Evolutionary conservation across 163 green algal genomes (phyloP), one percentile per base, ranked within the genome.

Genomic region (Chlamydomonas reinhardtii): DNA sequence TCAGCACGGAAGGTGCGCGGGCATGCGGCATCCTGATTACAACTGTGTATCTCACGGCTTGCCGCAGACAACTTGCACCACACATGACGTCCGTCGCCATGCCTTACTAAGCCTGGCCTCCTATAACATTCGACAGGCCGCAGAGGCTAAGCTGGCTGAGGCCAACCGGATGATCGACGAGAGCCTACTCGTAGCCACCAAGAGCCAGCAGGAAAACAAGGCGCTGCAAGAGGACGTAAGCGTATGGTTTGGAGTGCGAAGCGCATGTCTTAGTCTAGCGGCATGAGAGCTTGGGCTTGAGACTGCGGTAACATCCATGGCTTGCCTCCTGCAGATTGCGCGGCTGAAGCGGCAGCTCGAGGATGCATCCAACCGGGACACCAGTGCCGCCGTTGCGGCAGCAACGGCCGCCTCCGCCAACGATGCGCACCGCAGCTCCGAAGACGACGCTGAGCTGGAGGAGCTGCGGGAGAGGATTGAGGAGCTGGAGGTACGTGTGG

Each of bases 131-230:
- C 19, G 9, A 32, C 56, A 86, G 80, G 32, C 69, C 4, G 78
- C 73, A 12, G 75, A 87, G 68, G 73, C 85, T 5, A 73, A 84
- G 73, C 32, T 90, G 73, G 78, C 78, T 5, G 85, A 87, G 43
- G 85, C 85, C 17, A 90, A 90, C 35, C 73, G 74, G 70, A 72
- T 76, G 85, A 61, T 85, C 52, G 85, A 90, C 54, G 78, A 90
- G 17, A 87, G 73, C 73, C 70, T 90, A 22, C 20, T 87, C 34
- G 78, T 74, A 48, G 85, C 85, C 19, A 85, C 82, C 20, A 87
- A 87, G 79, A 32, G 75, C 54, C 78, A 84, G 65, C 78, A 90
- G 73, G 85, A 90, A n/a, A 85, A 84, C 77, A 90, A 87, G 54
- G 77, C 54, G 12, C 66, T 90, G 62, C 73, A 76, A 32, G 85